Evolutionary conservation across 345 rosid genomes (phyloP).

Genomic region (Citrus cavaleriei): DNA sequence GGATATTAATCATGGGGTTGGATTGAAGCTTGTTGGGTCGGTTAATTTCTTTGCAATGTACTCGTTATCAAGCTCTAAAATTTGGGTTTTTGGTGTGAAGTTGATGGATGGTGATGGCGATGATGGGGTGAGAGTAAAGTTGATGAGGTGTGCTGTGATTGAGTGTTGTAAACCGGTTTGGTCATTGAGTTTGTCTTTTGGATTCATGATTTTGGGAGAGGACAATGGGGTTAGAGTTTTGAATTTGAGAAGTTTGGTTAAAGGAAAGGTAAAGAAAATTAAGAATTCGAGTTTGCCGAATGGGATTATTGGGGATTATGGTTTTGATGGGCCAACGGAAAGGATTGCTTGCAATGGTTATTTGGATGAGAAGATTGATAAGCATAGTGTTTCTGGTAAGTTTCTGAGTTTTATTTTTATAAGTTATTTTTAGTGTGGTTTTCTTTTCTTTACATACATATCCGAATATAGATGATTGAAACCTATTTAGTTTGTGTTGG

Average conservation of each 20-base stretch:
- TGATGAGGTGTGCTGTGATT: slow-evolving; percentile 71
- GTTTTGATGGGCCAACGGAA: slow-evolving; percentile 11
- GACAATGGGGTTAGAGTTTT: slow-evolving; percentile 64
- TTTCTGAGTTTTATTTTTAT: neutral
- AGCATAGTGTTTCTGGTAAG: slow-evolving; percentile 49
- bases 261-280: slow-evolving; percentile 42
- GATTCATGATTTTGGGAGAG: slow-evolving; percentile 69
- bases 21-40: slow-evolving; percentile 61
- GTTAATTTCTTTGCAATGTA: slow-evolving; percentile 63
- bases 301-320: slow-evolving; percentile 32
- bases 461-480: neutral
- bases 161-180: slow-evolving; percentile 65
- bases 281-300: slow-evolving; percentile 37
- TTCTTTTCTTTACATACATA: neutral
- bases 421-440: neutral
- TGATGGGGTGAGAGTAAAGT: slow-evolving; percentile 41
- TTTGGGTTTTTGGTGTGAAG: slow-evolving; percentile 59
- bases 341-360: slow-evolving; percentile 33
- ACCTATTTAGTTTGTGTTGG: neutral
- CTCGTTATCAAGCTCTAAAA: slow-evolving; percentile 53
- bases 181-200: slow-evolving; percentile 52
- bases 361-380: slow-evolving; percentile 43
- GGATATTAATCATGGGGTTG: slow-evolving; percentile 53
- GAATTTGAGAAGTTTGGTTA: slow-evolving; percentile 53
- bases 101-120: slow-evolving; percentile 24